Evolutionary conservation across 2,329 filamentous ascomycete genomes (phyloP).

Genomic region (Rhinocladiella similis): DNA sequence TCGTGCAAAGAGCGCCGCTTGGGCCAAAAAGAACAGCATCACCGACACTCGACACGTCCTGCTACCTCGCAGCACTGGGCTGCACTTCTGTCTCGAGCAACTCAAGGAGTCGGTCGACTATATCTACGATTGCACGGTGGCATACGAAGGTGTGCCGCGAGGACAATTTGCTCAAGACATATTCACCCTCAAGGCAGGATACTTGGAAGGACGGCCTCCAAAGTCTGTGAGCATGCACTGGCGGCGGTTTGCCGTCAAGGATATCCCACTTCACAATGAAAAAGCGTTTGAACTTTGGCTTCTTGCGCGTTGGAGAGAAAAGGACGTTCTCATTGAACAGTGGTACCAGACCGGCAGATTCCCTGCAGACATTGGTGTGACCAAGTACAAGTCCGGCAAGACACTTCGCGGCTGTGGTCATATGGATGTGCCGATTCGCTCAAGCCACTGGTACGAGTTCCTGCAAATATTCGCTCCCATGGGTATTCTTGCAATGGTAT

Average conservation of each 20-base stretch:
- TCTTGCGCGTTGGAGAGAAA: slow-evolving; percentile 77
- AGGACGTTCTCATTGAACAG: slow-evolving; percentile 78
- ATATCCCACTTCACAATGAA: slow-evolving; percentile 70
- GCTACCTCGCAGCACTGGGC: slow-evolving; percentile 76
- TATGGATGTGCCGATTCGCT: slow-evolving; percentile 34
- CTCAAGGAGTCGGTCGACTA: slow-evolving; percentile 74
- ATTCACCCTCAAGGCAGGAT: slow-evolving; percentile 75
- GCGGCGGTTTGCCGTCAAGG: slow-evolving; percentile 71
- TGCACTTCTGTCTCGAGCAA: slow-evolving; percentile 76
- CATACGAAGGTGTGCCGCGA: slow-evolving; percentile 36
- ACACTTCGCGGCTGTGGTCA: slow-evolving; percentile 31
- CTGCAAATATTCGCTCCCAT: slow-evolving; percentile 36
- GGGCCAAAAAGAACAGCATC: slow-evolving; percentile 74
- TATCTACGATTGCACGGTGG: slow-evolving; percentile 65
- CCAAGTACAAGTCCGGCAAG: slow-evolving; percentile 45
- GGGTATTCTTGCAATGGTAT: slow-evolving; percentile 33
- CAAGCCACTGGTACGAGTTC: slow-evolving; percentile 36
- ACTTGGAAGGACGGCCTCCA: slow-evolving; percentile 77
- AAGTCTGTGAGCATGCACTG: slow-evolving; percentile 91
- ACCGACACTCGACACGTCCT: slow-evolving; percentile 73
- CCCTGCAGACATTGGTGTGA: slow-evolving; percentile 61
- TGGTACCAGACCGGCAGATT: slow-evolving; percentile 72
- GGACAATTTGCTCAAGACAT: slow-evolving; percentile 77
- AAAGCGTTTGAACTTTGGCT: slow-evolving; percentile 76
- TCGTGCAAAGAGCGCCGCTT: slow-evolving; percentile 67